Evolutionary conservation across 768 basidiomycete genomes (phyloP), one percentile per base, ranked within the genome.

Genomic region (Lentinula guzmanii): DNA sequence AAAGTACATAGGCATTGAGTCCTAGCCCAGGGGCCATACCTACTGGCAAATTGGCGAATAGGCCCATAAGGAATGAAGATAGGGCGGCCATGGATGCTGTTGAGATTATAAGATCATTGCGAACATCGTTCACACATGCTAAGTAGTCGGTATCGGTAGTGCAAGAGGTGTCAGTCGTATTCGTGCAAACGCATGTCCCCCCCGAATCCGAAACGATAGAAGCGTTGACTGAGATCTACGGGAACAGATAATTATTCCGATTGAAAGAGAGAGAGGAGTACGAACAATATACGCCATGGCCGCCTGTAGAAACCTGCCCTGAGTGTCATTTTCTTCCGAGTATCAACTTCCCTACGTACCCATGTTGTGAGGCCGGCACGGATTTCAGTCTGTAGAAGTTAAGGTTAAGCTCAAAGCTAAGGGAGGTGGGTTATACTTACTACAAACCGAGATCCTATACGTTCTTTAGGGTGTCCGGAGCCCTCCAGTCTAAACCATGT

Each of bases 11-110:
- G 43, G 90, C 89, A 65, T 91, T 91, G 28, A 93, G 74, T 58
- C 92, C 92, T 62, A 95, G 79, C 62, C 93, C 93, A 21, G 92
- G 92, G 2, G 92, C 92, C 73, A 94, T 82, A 34, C 87, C 91
- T n/a, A 95, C 83, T 1, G 93, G 93, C n/a, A 95, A 76, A 69
- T 95, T 95, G 42, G 90, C 93, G 24, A 93, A 71, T 13, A 87
- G 74, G 51, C 93, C 93, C 91, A 95, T 92, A 62, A 93, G 81
- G 70, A 88, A 83, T 16, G 87, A 89, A 9, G 90, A 73, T 6
- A 95, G 80, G 0, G 89, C 84, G 3, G 89, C 79, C 62, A 92
- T 82, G 59, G 89, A 87, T 9, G 91, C 90, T 0, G 92, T 93
- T 11, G 88, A 82, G 5, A 89, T 92, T 68, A 94, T 92, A 62